Evolutionary conservation across 2,329 filamentous ascomycete species (phyloP), one percentile per base, ranked within the genome.

Genomic region (Claviceps humidiphila): DNA sequence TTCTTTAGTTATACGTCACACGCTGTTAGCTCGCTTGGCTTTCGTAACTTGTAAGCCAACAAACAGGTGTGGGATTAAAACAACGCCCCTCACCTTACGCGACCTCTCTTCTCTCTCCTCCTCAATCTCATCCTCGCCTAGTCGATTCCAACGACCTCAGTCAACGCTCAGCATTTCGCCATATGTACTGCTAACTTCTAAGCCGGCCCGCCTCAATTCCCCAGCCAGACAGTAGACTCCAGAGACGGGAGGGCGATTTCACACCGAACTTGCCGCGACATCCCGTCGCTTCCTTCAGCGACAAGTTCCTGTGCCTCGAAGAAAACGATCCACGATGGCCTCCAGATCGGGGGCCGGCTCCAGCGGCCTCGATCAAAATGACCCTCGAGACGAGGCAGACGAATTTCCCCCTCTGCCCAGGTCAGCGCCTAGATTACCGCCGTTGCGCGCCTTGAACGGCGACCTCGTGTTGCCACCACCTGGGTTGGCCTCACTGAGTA

Each of bases 371-470:
- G 61, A 58, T 49, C 63, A 62, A 52, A 42, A 48, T n/a, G 63
- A 63, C 57, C 58, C 60, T 48, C 62, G 60, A 54, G 64, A 65
- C 41, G 50, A 60, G 7, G 55, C 57, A 48, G 59, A 65, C 45
- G 63, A 67, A 55, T 66, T 63, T 49, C 64, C 65, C 37, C 59
- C 64, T 38, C 61, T 67, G 22, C 61, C 66, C 24, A 44, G 43
- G 24, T 50, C 49, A 13, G 56, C 58, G 26, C 59, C 63, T 26
- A 57, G 63, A 53, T 56, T 68, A 4, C 64, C 67, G 13, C 61
- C 65, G 26, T 58, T 68, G 22, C 63, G 66, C 45, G 61, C 62
- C 48, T 53, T 66, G 24, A 62, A 60, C 45, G 55, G 58, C 22
- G 63, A 64, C 47, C 62, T 62, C 48, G 59, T 60, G 41, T 30